Evolutionary conservation across 2,329 filamentous ascomycete species (phyloP).

Genomic region (Trichoderma guizhouense): DNA sequence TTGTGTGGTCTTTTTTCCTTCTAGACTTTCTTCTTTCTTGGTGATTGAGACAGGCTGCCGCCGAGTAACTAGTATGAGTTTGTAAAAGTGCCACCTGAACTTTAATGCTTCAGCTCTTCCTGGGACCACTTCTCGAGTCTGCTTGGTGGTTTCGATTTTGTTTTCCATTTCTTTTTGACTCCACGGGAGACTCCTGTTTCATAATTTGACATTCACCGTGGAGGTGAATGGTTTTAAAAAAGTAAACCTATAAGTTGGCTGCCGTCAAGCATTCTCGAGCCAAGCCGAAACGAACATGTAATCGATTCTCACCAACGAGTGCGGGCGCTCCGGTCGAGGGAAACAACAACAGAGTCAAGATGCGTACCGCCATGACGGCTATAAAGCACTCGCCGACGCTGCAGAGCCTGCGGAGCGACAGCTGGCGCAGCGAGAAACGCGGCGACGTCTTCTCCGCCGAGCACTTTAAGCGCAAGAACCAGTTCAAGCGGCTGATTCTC

Average conservation of each 20-base stretch:
- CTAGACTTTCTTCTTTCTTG: background rate
- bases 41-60: background rate
- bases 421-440: constrained; percentile 23
- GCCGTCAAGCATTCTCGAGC: background rate
- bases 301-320: background rate
- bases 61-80: background rate
- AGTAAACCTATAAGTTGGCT: background rate
- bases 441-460: constrained; percentile 23
- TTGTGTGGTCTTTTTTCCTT: background rate
- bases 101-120: constrained; percentile 12
- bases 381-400: constrained; percentile 5
- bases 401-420: constrained; percentile 7
- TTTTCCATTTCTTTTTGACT: background rate
- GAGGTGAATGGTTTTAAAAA: background rate
- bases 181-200: background rate
- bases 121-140: background rate
- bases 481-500: constrained; percentile 23
- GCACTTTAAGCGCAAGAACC: constrained; percentile 22
- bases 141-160: background rate
- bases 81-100: constrained; percentile 13
- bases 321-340: background rate
- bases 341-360: background rate
- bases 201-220: background rate
- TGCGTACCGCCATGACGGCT: background rate
- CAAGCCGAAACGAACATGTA: constrained; percentile 5